phyloP scores from a whole-genome alignment of 2,329 filamentous ascomycete species.

The Coniochaeta sp. region DNA sequence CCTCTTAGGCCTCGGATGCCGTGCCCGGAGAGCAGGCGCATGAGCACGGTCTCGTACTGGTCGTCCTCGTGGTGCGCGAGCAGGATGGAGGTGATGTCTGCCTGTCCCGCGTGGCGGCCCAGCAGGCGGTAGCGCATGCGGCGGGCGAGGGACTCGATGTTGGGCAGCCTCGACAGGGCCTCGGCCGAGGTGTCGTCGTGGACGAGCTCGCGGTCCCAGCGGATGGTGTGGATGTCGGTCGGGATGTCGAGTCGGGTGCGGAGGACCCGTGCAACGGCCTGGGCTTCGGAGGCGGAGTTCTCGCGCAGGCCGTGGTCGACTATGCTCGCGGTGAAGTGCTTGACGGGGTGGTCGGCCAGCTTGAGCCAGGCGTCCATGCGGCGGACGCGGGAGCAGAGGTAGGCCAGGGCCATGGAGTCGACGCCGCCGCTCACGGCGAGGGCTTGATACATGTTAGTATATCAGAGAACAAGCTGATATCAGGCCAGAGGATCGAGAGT shows the following conservation, averaged over 20 bases:
- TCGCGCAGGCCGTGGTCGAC: constrained; percentile 51
- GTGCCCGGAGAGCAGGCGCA: constrained; percentile 65
- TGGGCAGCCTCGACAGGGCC: constrained; percentile 29
- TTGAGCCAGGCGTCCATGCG: constrained; percentile 22
- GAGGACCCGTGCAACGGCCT: constrained; percentile 30
- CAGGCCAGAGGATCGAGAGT: too few relatives aligned
- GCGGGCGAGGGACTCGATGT: constrained; percentile 73
- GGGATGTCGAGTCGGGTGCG: constrained; percentile 23
- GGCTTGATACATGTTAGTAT: constrained; percentile 30
- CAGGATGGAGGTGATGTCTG: constrained; percentile 53
- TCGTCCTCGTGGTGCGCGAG: constrained; percentile 87
- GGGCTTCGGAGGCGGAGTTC: constrained; percentile 45
- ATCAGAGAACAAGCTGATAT: too few relatives aligned
- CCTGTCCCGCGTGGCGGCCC: constrained; percentile 48
- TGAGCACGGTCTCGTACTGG: constrained; percentile 81
- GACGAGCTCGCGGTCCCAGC: constrained; percentile 42
- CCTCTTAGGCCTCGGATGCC: constrained; percentile 63
- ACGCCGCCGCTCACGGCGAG: constrained; percentile 87
- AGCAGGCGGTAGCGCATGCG: constrained; percentile 65
- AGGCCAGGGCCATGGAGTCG: constrained; percentile 94
- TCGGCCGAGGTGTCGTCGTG: constrained; percentile 14
- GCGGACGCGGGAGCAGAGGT: constrained; percentile 51
- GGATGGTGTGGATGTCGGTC: constrained; percentile 22
- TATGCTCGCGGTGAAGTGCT: constrained; percentile 36
- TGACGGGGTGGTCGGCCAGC: constrained; percentile 37